phyloP scores from a whole-genome alignment of 2,329 filamentous ascomycete species.

The Colletotrichum chrysophilum region DNA sequence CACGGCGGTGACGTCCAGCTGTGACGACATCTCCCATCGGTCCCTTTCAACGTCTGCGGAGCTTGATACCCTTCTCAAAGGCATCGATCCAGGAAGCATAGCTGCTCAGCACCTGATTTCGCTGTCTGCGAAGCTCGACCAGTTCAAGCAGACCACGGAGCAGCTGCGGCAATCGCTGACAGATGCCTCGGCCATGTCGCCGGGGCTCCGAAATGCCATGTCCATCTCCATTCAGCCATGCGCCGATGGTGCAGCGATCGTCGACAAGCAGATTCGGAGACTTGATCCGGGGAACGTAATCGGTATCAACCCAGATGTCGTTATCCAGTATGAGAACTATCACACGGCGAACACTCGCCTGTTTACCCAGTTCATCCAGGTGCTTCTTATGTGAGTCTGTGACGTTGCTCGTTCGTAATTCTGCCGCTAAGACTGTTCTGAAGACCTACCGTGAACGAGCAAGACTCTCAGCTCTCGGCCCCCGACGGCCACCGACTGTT shows the following conservation, averaged over 20 bases:
- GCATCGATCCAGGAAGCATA: conserved; percentile 15
- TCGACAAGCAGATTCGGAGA: conserved; percentile 39
- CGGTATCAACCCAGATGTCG: conserved; percentile 28
- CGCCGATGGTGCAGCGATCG: conserved; percentile 29
- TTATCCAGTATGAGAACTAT: conserved; percentile 28
- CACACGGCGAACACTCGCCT: conserved; percentile 29
- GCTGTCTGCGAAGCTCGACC: conserved; percentile 28
- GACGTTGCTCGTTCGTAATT: neutral
- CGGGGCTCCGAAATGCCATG: conserved; percentile 31
- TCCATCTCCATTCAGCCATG: conserved; percentile 32
- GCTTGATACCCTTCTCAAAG: conserved; percentile 30
- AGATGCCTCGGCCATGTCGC: conserved; percentile 30
- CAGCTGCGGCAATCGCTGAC: conserved; percentile 31
- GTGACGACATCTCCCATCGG: conserved; percentile 34
- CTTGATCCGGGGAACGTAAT: conserved; percentile 29
- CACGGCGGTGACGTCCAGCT: conserved; percentile 34
- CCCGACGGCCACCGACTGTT: conserved; percentile 6
- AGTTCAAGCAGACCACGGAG: conserved; percentile 28
- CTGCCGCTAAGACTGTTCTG: neutral
- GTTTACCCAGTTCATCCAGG: conserved; percentile 19
- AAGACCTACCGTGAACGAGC: conserved; percentile 9
- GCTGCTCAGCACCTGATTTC: conserved; percentile 24
- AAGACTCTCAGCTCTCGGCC: conserved; percentile 2
- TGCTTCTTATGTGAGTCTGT: conserved; percentile 10
- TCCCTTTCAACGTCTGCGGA: conserved; percentile 32